A percentile compares a stretch with the other conserved stretches of the same genome.
These are phyloP conservation scores for Rhodotorula sp. DNA, from an alignment of 1,284 basidiomycete genomes.

Conservation along the genomic window DNA sequence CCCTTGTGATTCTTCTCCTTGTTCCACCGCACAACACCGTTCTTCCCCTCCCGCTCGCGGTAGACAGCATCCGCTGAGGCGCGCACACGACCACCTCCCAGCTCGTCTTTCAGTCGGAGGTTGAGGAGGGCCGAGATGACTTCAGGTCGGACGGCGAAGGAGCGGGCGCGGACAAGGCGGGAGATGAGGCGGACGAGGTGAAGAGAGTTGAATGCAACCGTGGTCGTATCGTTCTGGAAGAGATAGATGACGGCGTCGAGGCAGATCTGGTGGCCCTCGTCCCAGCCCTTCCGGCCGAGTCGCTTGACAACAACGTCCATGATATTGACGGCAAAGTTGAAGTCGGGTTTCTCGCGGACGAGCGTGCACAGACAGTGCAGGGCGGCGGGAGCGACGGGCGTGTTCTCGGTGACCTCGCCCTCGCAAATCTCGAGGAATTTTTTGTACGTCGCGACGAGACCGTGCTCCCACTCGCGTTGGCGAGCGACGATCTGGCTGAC, in stretches of 20 bases:
- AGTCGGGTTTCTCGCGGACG: slow-evolving; percentile 80
- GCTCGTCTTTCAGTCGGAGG: slow-evolving; percentile 83
- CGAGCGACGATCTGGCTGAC: slow-evolving; percentile 89
- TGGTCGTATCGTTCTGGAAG: slow-evolving; percentile 73
- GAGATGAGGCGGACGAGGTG: slow-evolving; percentile 88
- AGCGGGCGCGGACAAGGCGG: slow-evolving; percentile 92
- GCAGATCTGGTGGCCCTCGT: slow-evolving; percentile 67
- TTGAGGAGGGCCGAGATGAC: slow-evolving; percentile 82
- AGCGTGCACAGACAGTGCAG: slow-evolving; percentile 86
- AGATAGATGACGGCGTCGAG: slow-evolving; percentile 74
- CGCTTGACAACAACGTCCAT: slow-evolving; percentile 81
- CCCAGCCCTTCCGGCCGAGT: slow-evolving; percentile 83
- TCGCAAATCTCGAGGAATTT: slow-evolving; percentile 82
- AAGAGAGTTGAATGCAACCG: slow-evolving; percentile 61
- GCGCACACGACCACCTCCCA: slow-evolving; percentile 61
- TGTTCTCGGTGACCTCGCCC: slow-evolving; percentile 74
- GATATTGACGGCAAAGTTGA: slow-evolving; percentile 94
- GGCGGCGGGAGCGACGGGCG: slow-evolving; percentile 67
- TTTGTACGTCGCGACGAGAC: slow-evolving; percentile 87
- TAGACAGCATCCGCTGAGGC: slow-evolving; percentile 60
- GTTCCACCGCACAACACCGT: slow-evolving; percentile 56
- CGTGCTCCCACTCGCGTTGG: slow-evolving; percentile 93
- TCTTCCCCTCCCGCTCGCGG: slow-evolving; percentile 56
- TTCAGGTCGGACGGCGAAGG: slow-evolving; percentile 84
- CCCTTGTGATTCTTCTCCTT: slow-evolving; percentile 58